These are phyloP conservation scores for Sphagnurus paluster DNA, from an alignment of 1,284 basidiomycete genomes.

Conservation along the genomic window DNA sequence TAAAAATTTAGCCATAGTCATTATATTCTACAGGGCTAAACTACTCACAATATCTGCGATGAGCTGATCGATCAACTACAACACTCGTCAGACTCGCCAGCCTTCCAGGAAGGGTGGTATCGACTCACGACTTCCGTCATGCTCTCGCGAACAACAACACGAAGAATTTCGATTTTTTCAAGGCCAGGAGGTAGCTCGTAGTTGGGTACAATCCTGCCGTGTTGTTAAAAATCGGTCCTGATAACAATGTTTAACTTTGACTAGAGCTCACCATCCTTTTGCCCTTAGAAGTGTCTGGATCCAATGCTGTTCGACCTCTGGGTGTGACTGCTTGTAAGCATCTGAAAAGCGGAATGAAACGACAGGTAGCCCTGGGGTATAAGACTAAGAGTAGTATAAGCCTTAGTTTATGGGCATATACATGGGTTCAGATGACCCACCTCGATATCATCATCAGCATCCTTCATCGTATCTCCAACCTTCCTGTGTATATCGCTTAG, in stretches of 20 bases:
- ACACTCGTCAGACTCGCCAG: neutral
- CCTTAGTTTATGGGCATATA: neutral
- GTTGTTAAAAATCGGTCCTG: no score
- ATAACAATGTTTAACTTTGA: no score
- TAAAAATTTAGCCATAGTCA: neutral
- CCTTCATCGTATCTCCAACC: slow-evolving; percentile 30
- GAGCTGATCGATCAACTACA: slow-evolving; percentile 62
- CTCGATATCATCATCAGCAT: slow-evolving; percentile 52
- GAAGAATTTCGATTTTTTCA: slow-evolving; percentile 75
- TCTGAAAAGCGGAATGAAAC: slow-evolving; percentile 92
- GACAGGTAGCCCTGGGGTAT: slow-evolving; percentile 83
- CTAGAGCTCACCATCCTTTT: slow-evolving; percentile 64
- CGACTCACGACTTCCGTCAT: slow-evolving; percentile 54
- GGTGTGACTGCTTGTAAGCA: slow-evolving; percentile 66
- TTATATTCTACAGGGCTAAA: neutral
- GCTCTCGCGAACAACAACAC: slow-evolving; percentile 84
- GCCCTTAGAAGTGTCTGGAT: slow-evolving; percentile 79
- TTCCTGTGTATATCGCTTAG: slow-evolving; percentile 68
- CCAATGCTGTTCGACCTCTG: slow-evolving; percentile 85
- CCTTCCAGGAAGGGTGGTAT: slow-evolving; percentile 4
- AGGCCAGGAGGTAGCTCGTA: slow-evolving; percentile 78
- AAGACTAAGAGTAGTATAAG: slow-evolving; percentile 43
- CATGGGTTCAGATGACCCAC: slow-evolving; percentile 31
- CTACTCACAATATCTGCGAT: slow-evolving; percentile 58
- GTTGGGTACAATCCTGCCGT: slow-evolving; percentile 82